phyloP scores from a whole-genome alignment of 139 green algal species.

The Picochlorum sp. region DNA sequence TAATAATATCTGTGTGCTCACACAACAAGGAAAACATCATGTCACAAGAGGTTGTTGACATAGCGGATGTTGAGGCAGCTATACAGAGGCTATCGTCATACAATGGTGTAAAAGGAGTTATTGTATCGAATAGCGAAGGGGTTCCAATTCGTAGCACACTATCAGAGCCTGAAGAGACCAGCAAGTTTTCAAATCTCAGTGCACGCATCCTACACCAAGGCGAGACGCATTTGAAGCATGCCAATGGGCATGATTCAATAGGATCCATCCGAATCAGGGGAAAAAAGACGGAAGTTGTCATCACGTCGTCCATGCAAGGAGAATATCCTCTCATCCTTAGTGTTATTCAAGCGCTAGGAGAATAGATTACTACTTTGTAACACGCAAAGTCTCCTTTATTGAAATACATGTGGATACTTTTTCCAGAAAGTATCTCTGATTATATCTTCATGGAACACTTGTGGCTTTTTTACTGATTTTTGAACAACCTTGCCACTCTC shows the following conservation, averaged over 20 bases:
- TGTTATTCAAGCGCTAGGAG: neutral
- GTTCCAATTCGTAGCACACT: constrained; percentile 72
- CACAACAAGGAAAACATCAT: neutral
- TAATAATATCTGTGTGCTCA: too few relatives aligned
- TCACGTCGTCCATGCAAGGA: constrained; percentile 71
- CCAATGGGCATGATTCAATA: constrained; percentile 78
- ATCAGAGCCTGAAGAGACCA: constrained; percentile 69
- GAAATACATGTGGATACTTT: constrained; percentile 52
- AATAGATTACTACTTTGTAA: neutral
- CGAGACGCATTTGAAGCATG: constrained; percentile 56
- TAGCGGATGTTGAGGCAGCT: constrained; percentile 64
- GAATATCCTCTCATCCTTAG: constrained; percentile 33
- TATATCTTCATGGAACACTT: constrained; percentile 76
- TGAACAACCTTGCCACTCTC: constrained; percentile 47
- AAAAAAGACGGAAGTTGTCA: constrained; percentile 83
- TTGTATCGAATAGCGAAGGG: constrained; percentile 78
- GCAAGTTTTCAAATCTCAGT: constrained; percentile 49
- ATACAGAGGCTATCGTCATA: constrained; percentile 56
- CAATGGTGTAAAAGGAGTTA: constrained; percentile 63
- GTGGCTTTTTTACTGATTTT: constrained; percentile 23
- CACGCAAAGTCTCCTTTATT: constrained; percentile 1
- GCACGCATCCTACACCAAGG: constrained; percentile 67
- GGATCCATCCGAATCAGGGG: constrained; percentile 70
- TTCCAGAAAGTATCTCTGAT: constrained; percentile 80
- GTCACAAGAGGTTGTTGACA: constrained; percentile 52